These are phyloP conservation scores for Hyphopichia buzzinii DNA, from an alignment of 1,139 yeast genomes.

Conservation along the genomic window DNA sequence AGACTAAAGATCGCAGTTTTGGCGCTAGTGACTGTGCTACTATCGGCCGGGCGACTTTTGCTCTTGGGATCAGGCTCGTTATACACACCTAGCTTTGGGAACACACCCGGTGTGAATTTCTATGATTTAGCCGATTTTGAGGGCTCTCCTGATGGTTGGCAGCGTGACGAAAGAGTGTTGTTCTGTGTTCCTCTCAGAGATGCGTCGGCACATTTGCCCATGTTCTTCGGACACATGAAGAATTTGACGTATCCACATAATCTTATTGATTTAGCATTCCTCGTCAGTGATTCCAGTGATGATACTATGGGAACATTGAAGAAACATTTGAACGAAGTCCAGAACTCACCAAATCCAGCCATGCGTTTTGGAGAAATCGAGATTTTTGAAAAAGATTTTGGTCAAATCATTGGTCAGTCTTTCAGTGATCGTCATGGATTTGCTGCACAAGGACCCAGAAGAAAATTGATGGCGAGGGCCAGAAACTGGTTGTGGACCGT, in stretches of 20 bases:
- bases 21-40: neutral
- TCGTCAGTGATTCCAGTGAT: constrained; percentile 58
- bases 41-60: neutral
- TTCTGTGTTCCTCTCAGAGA: constrained; percentile 62
- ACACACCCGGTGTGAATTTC: constrained; percentile 29
- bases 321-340: constrained; percentile 42
- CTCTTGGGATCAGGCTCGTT: constrained; percentile 5
- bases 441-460: constrained; percentile 54
- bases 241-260: constrained; percentile 59
- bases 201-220: constrained; percentile 61
- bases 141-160: constrained; percentile 54
- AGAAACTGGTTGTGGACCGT: constrained; percentile 54
- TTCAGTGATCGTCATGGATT: constrained; percentile 54
- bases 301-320: constrained; percentile 52
- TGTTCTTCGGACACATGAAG: constrained; percentile 57
- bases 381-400: constrained; percentile 52
- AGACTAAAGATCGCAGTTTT: neutral
- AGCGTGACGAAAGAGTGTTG: constrained; percentile 49
- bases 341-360: constrained; percentile 37
- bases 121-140: constrained; percentile 45
- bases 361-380: constrained; percentile 57
- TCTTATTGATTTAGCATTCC: constrained; percentile 55
- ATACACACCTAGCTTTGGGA: constrained; percentile 24
- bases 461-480: constrained; percentile 55
- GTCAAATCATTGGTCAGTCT: constrained; percentile 52